A percentile compares a stretch with the other conserved stretches of the same genome.
Evolutionary conservation across 1,284 basidiomycete genomes (phyloP).

Genomic region (Cystobasidiaceae sp.): DNA sequence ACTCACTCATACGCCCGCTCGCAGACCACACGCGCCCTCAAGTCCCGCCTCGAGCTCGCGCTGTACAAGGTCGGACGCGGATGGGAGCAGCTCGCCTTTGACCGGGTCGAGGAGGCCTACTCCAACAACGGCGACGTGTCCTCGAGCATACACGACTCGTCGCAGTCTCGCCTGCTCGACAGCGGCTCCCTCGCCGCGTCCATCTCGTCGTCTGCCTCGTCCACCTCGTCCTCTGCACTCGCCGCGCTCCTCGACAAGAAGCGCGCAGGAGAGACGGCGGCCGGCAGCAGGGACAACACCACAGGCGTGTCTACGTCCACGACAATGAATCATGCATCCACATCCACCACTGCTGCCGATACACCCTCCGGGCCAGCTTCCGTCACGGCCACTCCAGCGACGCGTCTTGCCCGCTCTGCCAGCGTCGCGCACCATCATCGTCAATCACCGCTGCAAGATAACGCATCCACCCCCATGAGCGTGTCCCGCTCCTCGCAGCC

Average conservation of each 20-base stretch:
- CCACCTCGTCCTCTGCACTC: no score
- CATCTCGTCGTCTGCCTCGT: no score
- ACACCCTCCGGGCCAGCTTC: no score
- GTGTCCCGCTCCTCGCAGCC: constrained; percentile 13
- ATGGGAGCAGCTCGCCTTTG: constrained; percentile 36
- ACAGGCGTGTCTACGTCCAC: not conserved
- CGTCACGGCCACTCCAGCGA: not conserved
- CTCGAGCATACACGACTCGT: not conserved
- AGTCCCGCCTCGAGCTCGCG: constrained; percentile 38
- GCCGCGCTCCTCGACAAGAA: no score
- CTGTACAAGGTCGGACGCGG: constrained; percentile 39
- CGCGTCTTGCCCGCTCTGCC: constrained; percentile 2
- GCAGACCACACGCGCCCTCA: constrained; percentile 39
- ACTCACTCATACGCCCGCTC: no score
- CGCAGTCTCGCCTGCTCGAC: not conserved
- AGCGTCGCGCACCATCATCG: not conserved
- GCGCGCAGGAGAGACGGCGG: not conserved
- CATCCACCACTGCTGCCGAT: not conserved
- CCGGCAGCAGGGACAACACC: not conserved
- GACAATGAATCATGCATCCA: not conserved
- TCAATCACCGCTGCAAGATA: not conserved
- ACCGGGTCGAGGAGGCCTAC: constrained; percentile 36
- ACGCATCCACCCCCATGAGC: not conserved
- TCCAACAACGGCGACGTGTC: not conserved
- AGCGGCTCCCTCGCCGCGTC: no score